Percentiles rank a stretch among this genome's conserved stretches.
Evolutionary conservation across 1,284 basidiomycete genomes (phyloP).

Genomic region (Sphaerobolus stellatus): DNA sequence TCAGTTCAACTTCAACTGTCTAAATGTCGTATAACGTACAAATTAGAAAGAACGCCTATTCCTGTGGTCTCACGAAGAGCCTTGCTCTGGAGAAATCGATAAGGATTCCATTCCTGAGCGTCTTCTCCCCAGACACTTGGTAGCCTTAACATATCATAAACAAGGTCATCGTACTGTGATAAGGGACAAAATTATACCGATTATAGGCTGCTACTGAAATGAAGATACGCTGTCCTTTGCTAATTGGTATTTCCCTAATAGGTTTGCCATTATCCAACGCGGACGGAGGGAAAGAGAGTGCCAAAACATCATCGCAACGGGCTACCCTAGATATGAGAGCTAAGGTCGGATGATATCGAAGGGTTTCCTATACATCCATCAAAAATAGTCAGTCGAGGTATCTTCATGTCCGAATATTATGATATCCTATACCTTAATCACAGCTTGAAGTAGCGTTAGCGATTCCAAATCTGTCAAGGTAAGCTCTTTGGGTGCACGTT

Average conservation of each 20-base stretch:
- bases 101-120: background rate
- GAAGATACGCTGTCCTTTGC: background rate
- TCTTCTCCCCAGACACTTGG: background rate
- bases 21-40: background rate
- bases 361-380: too few relatives aligned
- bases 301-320: background rate
- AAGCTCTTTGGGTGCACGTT: background rate
- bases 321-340: background rate
- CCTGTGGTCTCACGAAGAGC: background rate
- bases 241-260: background rate
- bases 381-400: too few relatives aligned
- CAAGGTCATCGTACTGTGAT: background rate
- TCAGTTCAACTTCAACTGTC: background rate
- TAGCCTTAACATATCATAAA: background rate
- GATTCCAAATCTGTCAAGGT: background rate
- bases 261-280: background rate
- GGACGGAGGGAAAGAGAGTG: background rate
- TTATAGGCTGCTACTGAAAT: background rate
- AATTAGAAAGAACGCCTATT: background rate
- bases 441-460: background rate
- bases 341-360: background rate
- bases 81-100: background rate
- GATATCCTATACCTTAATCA: too few relatives aligned
- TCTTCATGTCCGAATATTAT: too few relatives aligned
- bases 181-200: background rate